These are phyloP conservation scores for Yarrowia divulgata DNA, from an alignment of 805 yeast genomes.

Conservation along the genomic window DNA sequence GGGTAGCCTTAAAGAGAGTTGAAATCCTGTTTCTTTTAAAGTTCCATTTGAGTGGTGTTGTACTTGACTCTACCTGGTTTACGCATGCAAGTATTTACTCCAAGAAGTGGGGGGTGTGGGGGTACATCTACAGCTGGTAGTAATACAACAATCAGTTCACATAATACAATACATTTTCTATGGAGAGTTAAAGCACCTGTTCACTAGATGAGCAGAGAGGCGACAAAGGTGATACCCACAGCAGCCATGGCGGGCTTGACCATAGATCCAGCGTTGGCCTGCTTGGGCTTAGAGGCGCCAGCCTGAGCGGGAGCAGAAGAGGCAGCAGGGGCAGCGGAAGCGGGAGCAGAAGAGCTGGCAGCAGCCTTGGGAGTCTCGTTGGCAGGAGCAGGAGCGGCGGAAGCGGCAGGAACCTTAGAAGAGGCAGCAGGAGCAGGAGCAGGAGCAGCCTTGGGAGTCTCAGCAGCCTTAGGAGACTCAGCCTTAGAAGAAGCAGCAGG, in stretches of 20 bases:
- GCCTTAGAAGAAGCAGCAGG: neutral
- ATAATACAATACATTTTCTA: neutral
- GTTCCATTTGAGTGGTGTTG: constrained; percentile 11
- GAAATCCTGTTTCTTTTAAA: neutral
- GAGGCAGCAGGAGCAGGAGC: neutral
- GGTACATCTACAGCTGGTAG: too few species aligned
- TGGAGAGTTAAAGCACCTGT: neutral
- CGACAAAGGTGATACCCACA: constrained; percentile 1
- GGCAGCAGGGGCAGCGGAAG: neutral
- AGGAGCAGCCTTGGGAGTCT: neutral
- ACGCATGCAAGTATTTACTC: neutral
- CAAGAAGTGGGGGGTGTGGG: neutral
- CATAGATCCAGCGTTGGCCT: constrained; percentile 9
- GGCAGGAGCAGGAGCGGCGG: neutral
- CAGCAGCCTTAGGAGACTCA: neutral
- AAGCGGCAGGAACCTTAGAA: neutral
- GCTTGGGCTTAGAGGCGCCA: neutral
- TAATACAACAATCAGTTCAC: neutral
- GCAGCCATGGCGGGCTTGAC: constrained; percentile 7
- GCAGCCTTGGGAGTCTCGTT: neutral
- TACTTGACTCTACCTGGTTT: constrained; percentile 2
- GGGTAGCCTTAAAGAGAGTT: neutral
- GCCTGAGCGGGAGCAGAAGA: neutral
- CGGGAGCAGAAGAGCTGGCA: neutral
- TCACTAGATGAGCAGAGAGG: constrained; percentile 8